These are phyloP conservation scores for Crucibulum laeve DNA, from an alignment of 768 basidiomycete genomes.

Conservation along the genomic window DNA sequence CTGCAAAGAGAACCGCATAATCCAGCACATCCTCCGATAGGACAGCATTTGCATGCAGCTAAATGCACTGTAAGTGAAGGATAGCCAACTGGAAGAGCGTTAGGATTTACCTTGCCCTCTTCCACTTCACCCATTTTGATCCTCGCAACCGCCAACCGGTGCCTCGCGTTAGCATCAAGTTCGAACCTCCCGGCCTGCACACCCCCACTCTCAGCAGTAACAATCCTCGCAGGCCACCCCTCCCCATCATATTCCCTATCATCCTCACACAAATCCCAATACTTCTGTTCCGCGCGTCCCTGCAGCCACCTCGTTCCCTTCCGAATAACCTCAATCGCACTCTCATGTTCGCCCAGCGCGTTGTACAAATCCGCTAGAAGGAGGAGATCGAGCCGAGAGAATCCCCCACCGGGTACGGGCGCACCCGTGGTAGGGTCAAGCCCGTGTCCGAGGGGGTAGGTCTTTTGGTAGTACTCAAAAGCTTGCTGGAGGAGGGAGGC, in stretches of 20 bases:
- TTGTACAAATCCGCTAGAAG: slow-evolving; percentile 85
- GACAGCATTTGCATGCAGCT: slow-evolving; percentile 79
- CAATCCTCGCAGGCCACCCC: slow-evolving; percentile 17
- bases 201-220: slow-evolving; percentile 35
- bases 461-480: slow-evolving; percentile 59
- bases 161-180: slow-evolving; percentile 74
- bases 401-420: slow-evolving; percentile 41
- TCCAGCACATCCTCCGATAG: slow-evolving; percentile 68
- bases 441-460: slow-evolving; percentile 39
- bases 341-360: slow-evolving; percentile 59
- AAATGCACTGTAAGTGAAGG: neutral
- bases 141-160: slow-evolving; percentile 78
- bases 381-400: slow-evolving; percentile 67
- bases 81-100: neutral
- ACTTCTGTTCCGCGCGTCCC: slow-evolving; percentile 62
- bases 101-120: slow-evolving; percentile 69
- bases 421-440: slow-evolving; percentile 20
- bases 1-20: slow-evolving; percentile 73
- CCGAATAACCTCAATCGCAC: slow-evolving; percentile 65
- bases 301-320: slow-evolving; percentile 90
- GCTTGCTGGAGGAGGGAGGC: slow-evolving; percentile 68
- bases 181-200: slow-evolving; percentile 54
- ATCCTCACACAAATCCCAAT: slow-evolving; percentile 81
- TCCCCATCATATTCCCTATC: slow-evolving; percentile 83
- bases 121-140: slow-evolving; percentile 75